Evolutionary conservation across 192 early-diverging fungal species (phyloP), one percentile per base, ranked within the genome.

Genomic region (Rhizoclosmatium globosum): DNA sequence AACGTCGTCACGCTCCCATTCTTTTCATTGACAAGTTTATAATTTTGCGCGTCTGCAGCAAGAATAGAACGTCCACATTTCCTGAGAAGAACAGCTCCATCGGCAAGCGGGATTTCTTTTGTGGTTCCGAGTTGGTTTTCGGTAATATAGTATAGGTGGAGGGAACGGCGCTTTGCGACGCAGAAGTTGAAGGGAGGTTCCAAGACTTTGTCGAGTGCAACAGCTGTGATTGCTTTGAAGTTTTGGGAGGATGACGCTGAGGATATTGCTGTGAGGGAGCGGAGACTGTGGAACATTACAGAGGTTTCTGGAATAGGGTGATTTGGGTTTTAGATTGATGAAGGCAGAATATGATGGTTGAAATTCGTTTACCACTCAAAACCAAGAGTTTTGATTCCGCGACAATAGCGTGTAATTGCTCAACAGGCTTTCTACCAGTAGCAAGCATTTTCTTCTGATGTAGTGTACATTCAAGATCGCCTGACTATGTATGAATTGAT

Each of bases 1-100:
- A 89, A 71, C 6, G 85, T 76, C 0, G 80, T 81, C 59, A 79
- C 75, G 73, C 81, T 50, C 65, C 87, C 79, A 74, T 68, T 77
- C 61, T 81, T 47, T 68, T 87, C 62, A 53, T 91, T 80, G 42
- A 94, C 86, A 4, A 96, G 61, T 59, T 92, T 94, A 83, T 95
- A 96, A 19, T 86, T 78, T n/a, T 87, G 83, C 3, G 47, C 42
- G 68, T 96, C 95, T 9, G 94, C 95, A 2, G 92, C 79, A 74
- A 92, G 94, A 15, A 94, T 72, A 47, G 80, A 79, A 7, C 78
- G 77, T 2, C 85, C 84, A 79, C 89, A 85, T 44, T 90, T 83
- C 57, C 87, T 85, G 19, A 92, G 79, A 2, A 84, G 85, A 4
- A 87, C 70, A 1, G 90, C 91, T 3, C 92, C 91, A 70, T 94